Base-by-base conservation (phyloP, 2,329 filamentous ascomycete species). In the Botryosphaeria dothidea region DNA sequence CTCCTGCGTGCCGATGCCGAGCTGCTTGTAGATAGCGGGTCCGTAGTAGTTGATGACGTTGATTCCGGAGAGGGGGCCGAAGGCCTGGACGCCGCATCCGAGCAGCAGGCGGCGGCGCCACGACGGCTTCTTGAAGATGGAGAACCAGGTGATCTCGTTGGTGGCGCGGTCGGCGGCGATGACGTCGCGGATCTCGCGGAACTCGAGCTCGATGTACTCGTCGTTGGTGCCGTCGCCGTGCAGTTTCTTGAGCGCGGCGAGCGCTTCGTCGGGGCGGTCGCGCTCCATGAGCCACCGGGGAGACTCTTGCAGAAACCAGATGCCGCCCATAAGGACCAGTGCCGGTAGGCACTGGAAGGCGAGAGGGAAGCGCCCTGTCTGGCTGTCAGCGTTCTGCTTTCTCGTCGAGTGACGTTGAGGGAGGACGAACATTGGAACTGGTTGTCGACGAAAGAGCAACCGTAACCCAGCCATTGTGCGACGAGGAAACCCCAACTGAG, bases 181-280 rank as follows among this genome's bases (percentile, higher is more conserved):
- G 9, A 70, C 68, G 71, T 86, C 83, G 34, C 84, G 74, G 70
- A 86, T 84, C 68, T 87, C 84, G 27, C 80, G 81, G 71, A 85
- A 85, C 72, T 88, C 83, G 3, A 87, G 78, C 69, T 84, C 81
- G 3, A 86, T 85, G 58, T 86, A 77, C 0, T 81, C 80, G 0
- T 83, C 76, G 1, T 80, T 79, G 68, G 86, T 81, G 2, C 85
- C 86, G 57, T 89, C 77, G 19, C 83, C 81, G 69, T 88, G 88
- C 69, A 85, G 86, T 66, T 82, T 82, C 21, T 74, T 71, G 11
- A 84, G 67, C 1, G 84, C 78, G 7, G 69, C 61, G 72, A 78
- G 80, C 0, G 83, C 83, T 66, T 85, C 80, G 1, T 82, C 78
- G 0, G 73, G 68, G 15, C 75, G 75, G 0, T 81, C 82, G 65